Base-by-base conservation (phyloP, 768 basidiomycete species). In the Pulveroboletus sp. region DNA sequence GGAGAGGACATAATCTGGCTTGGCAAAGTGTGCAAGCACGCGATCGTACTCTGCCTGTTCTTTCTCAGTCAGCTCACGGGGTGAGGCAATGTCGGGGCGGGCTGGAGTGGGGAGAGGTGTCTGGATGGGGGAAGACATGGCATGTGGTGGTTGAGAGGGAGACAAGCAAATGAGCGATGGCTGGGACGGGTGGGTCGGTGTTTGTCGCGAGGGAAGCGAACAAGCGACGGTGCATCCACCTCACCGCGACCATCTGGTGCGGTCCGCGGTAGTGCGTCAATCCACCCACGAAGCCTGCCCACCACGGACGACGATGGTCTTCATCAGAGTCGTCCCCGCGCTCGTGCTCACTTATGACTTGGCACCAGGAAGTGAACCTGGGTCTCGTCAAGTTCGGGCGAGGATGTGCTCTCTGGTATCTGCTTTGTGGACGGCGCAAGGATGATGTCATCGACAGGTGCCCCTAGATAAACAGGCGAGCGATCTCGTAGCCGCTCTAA, bases 1-100 rank as follows among this genome's bases (percentile, higher is more conserved):
- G 3, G 84, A 79, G 28, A 87, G 61, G 6, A 57, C 65, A 62
- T 86, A 86, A 2, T 72, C 71, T 0, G 72, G 59, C n/a, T 67
- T 61, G 15, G 75, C 59, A 57, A 89, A 87, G 63, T 87, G 78
- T n/a, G 66, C 68, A 38, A 85, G 69, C 13, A 89, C 80, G 42
- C 70, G 69, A 37, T 77, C 66, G 50, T 78, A 77, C 68, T 79
- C 73, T 49, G 68, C 69, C 49, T 74, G 73, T 49, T 84, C 76
- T 8, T 64, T 66, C 11, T 71, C 67, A 2, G 73, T 69, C 18
- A 84, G 64, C 2, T 66, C 64, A 1, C 57, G 63, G 0, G 70
- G 72, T 18, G 74, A 69, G 27, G 67, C 58, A 24, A 64, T 50
- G 35, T 68, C 58, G 39, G 59, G 62, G 15, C 50, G 51, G 8